A percentile compares a stretch with the other conserved stretches of the same genome.
phyloP scores from a whole-genome alignment of 1,284 basidiomycete species.

The Rhodotorula sp. region DNA sequence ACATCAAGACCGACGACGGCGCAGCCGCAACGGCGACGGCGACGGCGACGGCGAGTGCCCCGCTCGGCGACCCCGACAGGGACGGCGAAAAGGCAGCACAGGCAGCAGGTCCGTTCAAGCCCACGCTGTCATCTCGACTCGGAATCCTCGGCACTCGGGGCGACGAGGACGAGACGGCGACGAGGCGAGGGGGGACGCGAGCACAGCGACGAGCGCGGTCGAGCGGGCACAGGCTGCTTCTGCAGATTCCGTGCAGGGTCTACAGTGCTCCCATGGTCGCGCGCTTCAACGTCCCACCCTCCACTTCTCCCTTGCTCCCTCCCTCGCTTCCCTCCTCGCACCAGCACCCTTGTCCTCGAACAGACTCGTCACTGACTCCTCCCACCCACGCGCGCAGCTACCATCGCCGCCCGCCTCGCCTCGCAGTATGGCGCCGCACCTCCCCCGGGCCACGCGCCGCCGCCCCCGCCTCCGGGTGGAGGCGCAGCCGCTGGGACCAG shows the following conservation, averaged over 20 bases:
- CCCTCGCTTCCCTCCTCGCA: not conserved
- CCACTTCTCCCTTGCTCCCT: no score
- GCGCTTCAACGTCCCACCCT: no score
- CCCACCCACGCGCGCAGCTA: not conserved
- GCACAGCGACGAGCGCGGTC: not conserved
- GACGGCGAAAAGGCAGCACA: constrained; percentile 65
- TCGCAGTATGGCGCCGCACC: constrained; percentile 2
- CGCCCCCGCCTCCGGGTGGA: constrained; percentile 4
- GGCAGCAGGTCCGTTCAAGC: constrained; percentile 65
- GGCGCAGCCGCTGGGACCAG: not conserved
- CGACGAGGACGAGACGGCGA: no score
- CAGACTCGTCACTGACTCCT: not conserved
- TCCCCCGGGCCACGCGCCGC: constrained; percentile 2
- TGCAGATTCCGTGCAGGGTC: no score
- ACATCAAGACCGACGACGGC: constrained; percentile 57
- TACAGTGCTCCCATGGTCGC: no score
- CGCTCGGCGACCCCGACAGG: not conserved
- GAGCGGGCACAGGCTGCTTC: no score
- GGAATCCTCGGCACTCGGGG: not conserved
- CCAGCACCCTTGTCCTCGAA: not conserved
- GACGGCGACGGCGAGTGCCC: not conserved
- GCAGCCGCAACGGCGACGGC: no score
- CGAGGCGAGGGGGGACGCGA: no score
- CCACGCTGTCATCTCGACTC: no score
- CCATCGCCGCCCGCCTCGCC: constrained; percentile 18